A percentile compares a stretch with the other conserved stretches of the same genome.
These are phyloP conservation scores for Neurospora sp. DNA, from an alignment of 495 filamentous ascomycete genomes.

Conservation along the genomic window DNA sequence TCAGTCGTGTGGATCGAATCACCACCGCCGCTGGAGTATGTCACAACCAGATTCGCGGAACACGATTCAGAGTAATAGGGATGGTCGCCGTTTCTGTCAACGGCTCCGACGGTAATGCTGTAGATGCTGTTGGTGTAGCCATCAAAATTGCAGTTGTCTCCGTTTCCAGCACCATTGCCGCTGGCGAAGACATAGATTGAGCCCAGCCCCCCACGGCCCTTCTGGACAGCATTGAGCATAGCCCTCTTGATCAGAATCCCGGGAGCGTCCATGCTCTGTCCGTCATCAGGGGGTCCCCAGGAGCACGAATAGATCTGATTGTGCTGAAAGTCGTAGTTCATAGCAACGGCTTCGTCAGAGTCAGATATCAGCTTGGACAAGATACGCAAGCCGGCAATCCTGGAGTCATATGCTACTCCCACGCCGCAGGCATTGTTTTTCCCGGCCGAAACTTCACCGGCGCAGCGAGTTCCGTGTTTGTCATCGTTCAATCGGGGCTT, in stretches of 20 bases:
- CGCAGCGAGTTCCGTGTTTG: conserved; percentile 84
- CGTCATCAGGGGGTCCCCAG: conserved; percentile 94
- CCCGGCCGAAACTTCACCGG: conserved; percentile 84
- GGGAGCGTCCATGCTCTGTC: conserved; percentile 84
- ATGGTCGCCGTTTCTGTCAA: conserved; percentile 75
- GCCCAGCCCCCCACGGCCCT: conserved; percentile 73
- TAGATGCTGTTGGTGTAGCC: conserved; percentile 99
- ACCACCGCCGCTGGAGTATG: conserved; percentile 83
- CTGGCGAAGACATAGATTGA: conserved; percentile 96
- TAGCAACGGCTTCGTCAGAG: conserved; percentile 79
- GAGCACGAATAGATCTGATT: conserved; percentile 99
- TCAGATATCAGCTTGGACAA: conserved; percentile 84
- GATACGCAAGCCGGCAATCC: conserved; percentile 82
- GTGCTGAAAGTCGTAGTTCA: conserved; percentile 83
- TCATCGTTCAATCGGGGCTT: conserved; percentile 73
- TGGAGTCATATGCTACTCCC: conserved; percentile 87
- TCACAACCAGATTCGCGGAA: conserved; percentile 89
- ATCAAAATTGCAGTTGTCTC: conserved; percentile 98
- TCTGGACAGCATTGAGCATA: conserved; percentile 85
- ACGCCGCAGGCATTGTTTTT: conserved; percentile 92
- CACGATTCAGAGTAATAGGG: conserved; percentile 93
- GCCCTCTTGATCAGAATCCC: conserved; percentile 80
- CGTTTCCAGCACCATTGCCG: conserved; percentile 78
- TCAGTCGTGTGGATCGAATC: conserved; percentile 95
- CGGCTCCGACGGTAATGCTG: conserved; percentile 90